Evolutionary conservation across 1,284 basidiomycete genomes (phyloP), one percentile per base, ranked within the genome.

Genomic region (Tilletia caries): DNA sequence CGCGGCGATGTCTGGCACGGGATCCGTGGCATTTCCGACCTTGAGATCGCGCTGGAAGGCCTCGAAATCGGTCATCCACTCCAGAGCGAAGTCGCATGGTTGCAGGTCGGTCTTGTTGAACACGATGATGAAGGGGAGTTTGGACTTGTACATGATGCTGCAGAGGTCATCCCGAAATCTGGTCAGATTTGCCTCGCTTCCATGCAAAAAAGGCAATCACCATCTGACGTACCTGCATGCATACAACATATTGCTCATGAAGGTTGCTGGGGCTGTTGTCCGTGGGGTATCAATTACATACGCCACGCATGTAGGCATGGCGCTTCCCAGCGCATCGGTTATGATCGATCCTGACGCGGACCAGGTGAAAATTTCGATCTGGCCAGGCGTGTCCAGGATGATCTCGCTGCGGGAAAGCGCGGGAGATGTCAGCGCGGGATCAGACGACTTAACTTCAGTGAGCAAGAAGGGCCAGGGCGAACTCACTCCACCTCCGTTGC

Each of bases 311-410:
- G 95, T 92, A 0, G 96, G 96, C 72, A 98, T 86, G 0, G 93
- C 89, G 12, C 92, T 92, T 12, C 44, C 41, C 37, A 98, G 87
- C n/a, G 96, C 92, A 82, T 98, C 95, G 23, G 96, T 98, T 78
- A 99, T 97, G 82, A 99, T 98, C 2, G 95, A 91, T 2, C 96
- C 96, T 34, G 94, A 97, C 0, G 96, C 96, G 0, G 94, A 97
- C 96, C 96, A 99, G 58, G 96, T 99, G 82, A 99, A 99, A 80
- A 98, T 98, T 85, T 99, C 96, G 79, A 99, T 99, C 85, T 99
- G 96, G 5, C 96, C 96, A 1, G 96, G 96, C 0, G 96, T 99
- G 81, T 99, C 96, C 41, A 98, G 86, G 54, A 99, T 90, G 69
- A 98, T 89, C 85, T 98, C 73, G 52, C 65, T 69, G 25, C 52